Base-by-base conservation (phyloP, 2,329 filamentous ascomycete species). In the Aspergillus texensis region DNA sequence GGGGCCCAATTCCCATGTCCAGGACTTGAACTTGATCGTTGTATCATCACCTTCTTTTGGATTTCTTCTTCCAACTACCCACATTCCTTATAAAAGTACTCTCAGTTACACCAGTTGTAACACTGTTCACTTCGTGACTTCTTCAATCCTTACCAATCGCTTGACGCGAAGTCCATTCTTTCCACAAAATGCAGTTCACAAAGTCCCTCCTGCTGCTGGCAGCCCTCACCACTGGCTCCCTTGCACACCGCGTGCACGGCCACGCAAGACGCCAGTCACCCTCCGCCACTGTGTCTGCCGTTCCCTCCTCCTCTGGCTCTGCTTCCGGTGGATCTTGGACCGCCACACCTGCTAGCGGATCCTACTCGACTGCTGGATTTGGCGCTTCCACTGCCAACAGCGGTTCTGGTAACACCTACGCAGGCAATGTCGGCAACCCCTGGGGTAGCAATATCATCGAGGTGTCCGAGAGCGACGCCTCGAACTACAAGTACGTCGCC, bases 381-480 rank as follows among this genome's bases (percentile, higher is more conserved):
- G 78, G 78, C 50, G 34, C 53, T 34, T 62, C 48, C 43, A 79
- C 73, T 59, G 58, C 62, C 55, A 64, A 62, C 34, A 68, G 67
- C 28, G 67, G 70, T 60, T 68, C 68, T 11, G 69, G 68, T 21
- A 71, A 69, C 39, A 72, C 70, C 60, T 79, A 78, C 72, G 24
- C 61, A 9, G 78, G 78, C 62, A 80, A 80, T 67, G 72, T 77
- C 21, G 78, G 78, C 62, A 71, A 62, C 53, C 78, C 78, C 28
- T 78, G 75, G 67, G 77, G 79, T 53, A 77, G 74, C 74, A 79
- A 80, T 72, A 78, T 79, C 58, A 74, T 78, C 63, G 62, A 76
- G 30, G 69, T 81, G 59, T 67, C 74, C 57, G 63, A 68, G 60
- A 60, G 66, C 54, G 69, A 75, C 0, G 75, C 74, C 58, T 58